These are phyloP conservation scores for Tephrocybe sp. DNA, from an alignment of 768 basidiomycete species.

Conservation along the genomic window DNA sequence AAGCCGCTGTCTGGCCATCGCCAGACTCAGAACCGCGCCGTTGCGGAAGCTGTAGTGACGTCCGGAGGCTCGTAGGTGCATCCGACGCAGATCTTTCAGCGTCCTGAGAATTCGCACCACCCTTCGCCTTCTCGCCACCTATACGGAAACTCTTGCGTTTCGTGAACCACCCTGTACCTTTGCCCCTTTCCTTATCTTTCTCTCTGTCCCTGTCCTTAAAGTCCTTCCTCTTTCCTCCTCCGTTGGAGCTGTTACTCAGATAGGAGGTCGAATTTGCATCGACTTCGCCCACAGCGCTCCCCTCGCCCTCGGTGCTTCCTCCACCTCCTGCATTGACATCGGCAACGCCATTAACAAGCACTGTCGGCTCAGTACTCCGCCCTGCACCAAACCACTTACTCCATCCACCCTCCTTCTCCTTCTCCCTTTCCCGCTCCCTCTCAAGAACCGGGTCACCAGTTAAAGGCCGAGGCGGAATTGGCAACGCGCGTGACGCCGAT, in stretches of 20 bases:
- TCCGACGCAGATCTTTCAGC: background rate
- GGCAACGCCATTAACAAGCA: constrained; percentile 1
- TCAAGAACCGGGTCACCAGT: constrained; percentile 7
- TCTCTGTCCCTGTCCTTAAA: constrained; percentile 39
- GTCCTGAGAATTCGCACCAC: constrained; percentile 8
- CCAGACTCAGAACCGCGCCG: constrained; percentile 14
- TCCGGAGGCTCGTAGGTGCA: constrained; percentile 6
- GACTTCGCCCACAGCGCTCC: background rate
- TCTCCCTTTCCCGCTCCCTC: constrained; percentile 9
- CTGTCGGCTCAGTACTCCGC: constrained; percentile 1
- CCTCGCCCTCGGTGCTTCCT: background rate
- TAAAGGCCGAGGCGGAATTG: constrained; percentile 6
- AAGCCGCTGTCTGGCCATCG: background rate
- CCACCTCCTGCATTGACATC: background rate
- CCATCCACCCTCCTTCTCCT: constrained; percentile 5
- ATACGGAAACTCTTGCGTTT: constrained; percentile 51
- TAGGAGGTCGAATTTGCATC: constrained; percentile 16
- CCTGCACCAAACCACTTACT: constrained; percentile 13
- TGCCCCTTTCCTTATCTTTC: constrained; percentile 6
- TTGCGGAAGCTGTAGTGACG: constrained; percentile 11
- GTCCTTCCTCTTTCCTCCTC: constrained; percentile 5
- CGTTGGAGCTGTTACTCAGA: constrained; percentile 14
- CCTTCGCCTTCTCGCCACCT: constrained; percentile 31
- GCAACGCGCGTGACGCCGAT: constrained; percentile 3
- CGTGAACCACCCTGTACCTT: no score